phyloP scores from a whole-genome alignment of 2,329 filamentous ascomycete genomes.

The Zymoseptoria brevis region DNA sequence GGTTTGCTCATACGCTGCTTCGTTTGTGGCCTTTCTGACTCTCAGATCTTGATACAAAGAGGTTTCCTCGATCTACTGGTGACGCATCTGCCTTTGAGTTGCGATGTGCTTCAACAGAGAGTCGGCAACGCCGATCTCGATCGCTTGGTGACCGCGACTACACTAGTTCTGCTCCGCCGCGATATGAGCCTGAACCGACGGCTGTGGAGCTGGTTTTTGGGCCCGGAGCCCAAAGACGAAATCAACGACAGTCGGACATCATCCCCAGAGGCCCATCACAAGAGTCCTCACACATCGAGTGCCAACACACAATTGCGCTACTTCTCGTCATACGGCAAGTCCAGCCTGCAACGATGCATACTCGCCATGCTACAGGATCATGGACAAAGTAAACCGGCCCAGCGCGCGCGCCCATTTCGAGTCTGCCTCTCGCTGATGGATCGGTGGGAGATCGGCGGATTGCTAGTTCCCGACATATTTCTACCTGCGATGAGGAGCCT shows the following conservation, averaged over 20 bases:
- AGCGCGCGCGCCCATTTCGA: slow-evolving; percentile 76
- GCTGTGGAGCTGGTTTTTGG: slow-evolving; percentile 93
- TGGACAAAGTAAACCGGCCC: slow-evolving; percentile 47
- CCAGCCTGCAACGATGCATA: slow-evolving; percentile 65
- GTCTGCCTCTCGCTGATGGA: slow-evolving; percentile 96
- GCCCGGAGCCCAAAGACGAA: slow-evolving; percentile 54
- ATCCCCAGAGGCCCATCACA: slow-evolving; percentile 16
- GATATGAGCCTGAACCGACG: slow-evolving; percentile 96
- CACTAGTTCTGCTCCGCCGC: slow-evolving; percentile 76
- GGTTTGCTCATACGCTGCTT: slow-evolving; percentile 86
- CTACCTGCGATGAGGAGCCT: slow-evolving; percentile 77
- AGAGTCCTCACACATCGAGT: slow-evolving; percentile 37
- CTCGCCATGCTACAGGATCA: slow-evolving; percentile 62
- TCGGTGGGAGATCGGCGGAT: slow-evolving; percentile 89
- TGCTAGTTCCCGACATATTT: slow-evolving; percentile 83
- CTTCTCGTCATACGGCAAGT: slow-evolving; percentile 72
- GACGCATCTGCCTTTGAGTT: slow-evolving; percentile 78
- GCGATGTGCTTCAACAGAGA: slow-evolving; percentile 66
- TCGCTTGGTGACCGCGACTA: slow-evolving; percentile 70
- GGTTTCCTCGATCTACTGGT: slow-evolving; percentile 91
- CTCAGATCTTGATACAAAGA: slow-evolving; percentile 84
- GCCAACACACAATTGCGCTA: slow-evolving; percentile 55
- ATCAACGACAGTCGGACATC: slow-evolving; percentile 17
- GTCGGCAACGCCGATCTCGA: slow-evolving; percentile 65
- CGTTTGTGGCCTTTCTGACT: slow-evolving; percentile 76